These are phyloP conservation scores for Wallacemonas sp. DNA, from an alignment of 208 protist genomes.

Conservation along the genomic window DNA sequence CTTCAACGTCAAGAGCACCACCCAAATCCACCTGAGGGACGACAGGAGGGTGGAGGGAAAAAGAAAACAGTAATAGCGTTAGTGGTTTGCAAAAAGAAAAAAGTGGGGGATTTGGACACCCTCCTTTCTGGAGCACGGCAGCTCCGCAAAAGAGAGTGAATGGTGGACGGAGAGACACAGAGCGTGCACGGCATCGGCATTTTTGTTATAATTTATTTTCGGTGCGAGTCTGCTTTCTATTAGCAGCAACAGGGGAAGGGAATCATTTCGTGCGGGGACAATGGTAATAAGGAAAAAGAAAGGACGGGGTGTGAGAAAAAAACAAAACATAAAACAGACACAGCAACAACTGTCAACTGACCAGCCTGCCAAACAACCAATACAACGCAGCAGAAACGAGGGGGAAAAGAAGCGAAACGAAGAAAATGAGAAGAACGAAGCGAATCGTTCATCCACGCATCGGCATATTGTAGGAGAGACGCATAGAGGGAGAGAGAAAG, in stretches of 20 bases:
- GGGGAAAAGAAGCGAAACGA: not conserved
- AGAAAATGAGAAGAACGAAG: not conserved
- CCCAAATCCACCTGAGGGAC: not conserved
- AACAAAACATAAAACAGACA: not conserved
- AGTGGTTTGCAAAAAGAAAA: slow-evolving; percentile 7
- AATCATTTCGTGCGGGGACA: not conserved
- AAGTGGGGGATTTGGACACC: slow-evolving; percentile 9
- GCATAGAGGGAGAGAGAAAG: too few relatives aligned
- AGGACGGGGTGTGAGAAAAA: too few relatives aligned
- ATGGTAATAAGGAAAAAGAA: not conserved
- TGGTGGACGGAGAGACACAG: too few relatives aligned
- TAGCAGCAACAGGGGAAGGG: too few relatives aligned
- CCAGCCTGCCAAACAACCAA: not conserved
- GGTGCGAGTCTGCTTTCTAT: too few relatives aligned
- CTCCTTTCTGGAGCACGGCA: slow-evolving; percentile 1
- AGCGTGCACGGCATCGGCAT: too few relatives aligned
- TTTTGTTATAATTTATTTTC: too few relatives aligned
- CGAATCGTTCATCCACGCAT: not conserved
- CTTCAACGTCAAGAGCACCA: not conserved
- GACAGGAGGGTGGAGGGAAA: not conserved
- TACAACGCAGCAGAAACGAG: not conserved
- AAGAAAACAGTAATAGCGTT: slow-evolving; percentile 13
- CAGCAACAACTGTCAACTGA: not conserved
- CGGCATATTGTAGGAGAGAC: too few relatives aligned
- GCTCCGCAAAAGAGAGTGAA: too few relatives aligned